Conservation (phyloP, 208 protist genomes). For the Leishmania amazonensis region DNA sequence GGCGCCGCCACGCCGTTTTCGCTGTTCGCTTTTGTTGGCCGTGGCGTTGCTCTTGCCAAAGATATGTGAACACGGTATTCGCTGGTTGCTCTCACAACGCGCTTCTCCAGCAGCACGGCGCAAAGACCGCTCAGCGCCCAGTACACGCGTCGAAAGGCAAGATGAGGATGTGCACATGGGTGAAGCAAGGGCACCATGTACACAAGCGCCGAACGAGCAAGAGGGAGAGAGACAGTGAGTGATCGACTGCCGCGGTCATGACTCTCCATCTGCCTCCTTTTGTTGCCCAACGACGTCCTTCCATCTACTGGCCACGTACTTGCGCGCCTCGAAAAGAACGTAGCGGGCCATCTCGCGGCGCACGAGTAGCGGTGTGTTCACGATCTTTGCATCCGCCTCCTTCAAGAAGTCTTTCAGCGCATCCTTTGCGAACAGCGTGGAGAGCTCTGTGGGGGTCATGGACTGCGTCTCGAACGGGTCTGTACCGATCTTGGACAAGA, state of each 20-base stretch:
- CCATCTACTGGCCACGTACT: conserved; percentile 64
- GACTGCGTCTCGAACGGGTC: conserved; percentile 73
- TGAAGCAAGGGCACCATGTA: background rate
- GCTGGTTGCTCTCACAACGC: background rate
- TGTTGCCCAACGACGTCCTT: conserved; percentile 42
- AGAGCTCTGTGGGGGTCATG: conserved; percentile 64
- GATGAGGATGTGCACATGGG: background rate
- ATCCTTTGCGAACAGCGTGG: conserved; percentile 74
- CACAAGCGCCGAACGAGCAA: background rate
- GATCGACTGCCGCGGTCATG: background rate
- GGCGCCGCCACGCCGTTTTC: background rate
- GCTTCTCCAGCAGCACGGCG: background rate
- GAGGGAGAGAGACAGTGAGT: background rate
- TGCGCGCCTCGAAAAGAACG: conserved; percentile 61
- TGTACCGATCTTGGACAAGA: conserved; percentile 83
- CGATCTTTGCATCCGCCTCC: conserved; percentile 58
- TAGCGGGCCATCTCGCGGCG: conserved; percentile 74
- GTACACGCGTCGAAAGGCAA: background rate
- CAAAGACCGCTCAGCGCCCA: background rate
- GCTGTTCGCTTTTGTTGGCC: background rate
- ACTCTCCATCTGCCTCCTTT: conserved; percentile 2
- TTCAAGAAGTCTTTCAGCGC: conserved; percentile 88
- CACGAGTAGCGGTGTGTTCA: conserved; percentile 58
- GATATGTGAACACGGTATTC: background rate
- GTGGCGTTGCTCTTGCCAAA: background rate